Base-by-base conservation (phyloP, 768 basidiomycete species). In the Lyophyllum shimeji region DNA sequence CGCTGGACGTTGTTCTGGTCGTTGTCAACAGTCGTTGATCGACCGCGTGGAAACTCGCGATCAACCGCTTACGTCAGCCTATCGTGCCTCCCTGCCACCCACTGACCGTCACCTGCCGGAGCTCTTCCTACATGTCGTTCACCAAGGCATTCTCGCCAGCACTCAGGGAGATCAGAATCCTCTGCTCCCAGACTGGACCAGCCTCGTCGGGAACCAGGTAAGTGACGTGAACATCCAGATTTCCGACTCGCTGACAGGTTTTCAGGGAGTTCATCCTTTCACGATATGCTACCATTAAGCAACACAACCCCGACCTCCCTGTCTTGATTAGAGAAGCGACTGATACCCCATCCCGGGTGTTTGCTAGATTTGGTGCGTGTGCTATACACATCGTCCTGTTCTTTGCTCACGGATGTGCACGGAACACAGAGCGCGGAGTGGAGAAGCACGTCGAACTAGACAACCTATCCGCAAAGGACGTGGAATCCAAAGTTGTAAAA, bases 291-390 rank as follows among this genome's bases (percentile, higher is more conserved):
- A 62, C 76, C 50, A 82, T 93, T 65, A 93, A 93, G 75, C 80
- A 89, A 68, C 75, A 87, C 70, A 94, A 94, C 67, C 92, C 91
- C 37, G 86, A 94, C 73, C 74, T 94, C n/a, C 92, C 90, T 17
- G 80, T 92, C 34, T 70, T 93, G 63, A 89, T 93, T 64, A 81
- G 92, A 63, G 89, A 92, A 72, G 92, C 90, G 15, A 76, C 74
- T 51, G 89, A 85, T 34, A 91, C 89, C 7, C 90, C 89, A 34
- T 90, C 90, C 58, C 80, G 92, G 66, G 83, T 82, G 46, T 94
- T 93, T 80, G 91, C 89, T 51, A 79, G 92, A 65, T 94, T 90
- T 67, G 91, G 92, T 94, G 73, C 70, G 89, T 71, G 15, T 57
- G 46, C 50, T 33, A 20, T 46, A 21, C 27, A 27, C 53, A 40